These are phyloP conservation scores for Citrullus colocynthis DNA, from an alignment of 306 rosid species.

Conservation along the genomic window DNA sequence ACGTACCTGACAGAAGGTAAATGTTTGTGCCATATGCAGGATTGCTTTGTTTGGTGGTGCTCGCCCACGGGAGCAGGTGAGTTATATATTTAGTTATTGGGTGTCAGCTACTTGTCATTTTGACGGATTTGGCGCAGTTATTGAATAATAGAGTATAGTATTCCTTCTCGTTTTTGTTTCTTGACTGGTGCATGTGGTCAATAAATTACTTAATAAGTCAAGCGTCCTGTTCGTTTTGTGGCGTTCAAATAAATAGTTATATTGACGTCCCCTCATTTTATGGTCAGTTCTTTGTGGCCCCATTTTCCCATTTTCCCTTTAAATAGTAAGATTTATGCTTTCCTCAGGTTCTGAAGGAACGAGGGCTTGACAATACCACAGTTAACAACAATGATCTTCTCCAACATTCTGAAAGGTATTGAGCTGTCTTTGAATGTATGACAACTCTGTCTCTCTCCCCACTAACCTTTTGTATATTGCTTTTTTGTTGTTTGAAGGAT, in stretches of 20 bases:
- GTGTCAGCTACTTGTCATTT: background rate
- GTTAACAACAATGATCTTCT: constrained; percentile 35
- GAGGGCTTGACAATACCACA: constrained; percentile 62
- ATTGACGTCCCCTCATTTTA: background rate
- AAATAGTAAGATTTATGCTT: constrained; percentile 14
- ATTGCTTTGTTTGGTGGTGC: constrained; percentile 88
- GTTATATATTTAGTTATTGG: constrained; percentile 10
- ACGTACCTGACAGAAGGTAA: background rate
- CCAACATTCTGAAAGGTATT: constrained; percentile 57
- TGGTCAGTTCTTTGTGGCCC: constrained; percentile 4
- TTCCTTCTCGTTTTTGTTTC: background rate
- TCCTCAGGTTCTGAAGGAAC: constrained; percentile 83
- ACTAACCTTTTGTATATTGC: background rate
- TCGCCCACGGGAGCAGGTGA: constrained; percentile 91
- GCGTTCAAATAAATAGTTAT: background rate
- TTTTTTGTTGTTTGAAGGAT: constrained; percentile 32
- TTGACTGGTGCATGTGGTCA: background rate
- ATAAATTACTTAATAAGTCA: background rate
- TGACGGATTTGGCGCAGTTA: background rate
- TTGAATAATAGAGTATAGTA: background rate
- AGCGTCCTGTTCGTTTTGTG: background rate
- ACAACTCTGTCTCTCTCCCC: too few relatives aligned
- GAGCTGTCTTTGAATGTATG: background rate
- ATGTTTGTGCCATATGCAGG: constrained; percentile 43
- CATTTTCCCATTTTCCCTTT: constrained; percentile 1